Percentiles rank a stretch among this genome's conserved stretches.
Evolutionary conservation across 2,329 filamentous ascomycete genomes (phyloP).

Genomic region (Lasiodiplodia theobromae): DNA sequence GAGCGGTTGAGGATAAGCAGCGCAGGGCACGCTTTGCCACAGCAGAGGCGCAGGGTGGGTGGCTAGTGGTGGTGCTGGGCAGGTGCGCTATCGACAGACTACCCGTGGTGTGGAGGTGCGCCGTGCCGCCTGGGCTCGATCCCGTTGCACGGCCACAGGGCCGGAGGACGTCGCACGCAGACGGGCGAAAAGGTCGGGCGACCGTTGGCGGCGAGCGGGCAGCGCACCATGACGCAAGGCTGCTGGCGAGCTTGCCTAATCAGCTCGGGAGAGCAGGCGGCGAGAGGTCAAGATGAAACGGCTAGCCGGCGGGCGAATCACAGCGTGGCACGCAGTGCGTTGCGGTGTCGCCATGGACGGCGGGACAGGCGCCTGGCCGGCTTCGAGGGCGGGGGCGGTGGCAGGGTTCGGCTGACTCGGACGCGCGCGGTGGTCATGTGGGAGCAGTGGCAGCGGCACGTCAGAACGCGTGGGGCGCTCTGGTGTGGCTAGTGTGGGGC

Average conservation of each 20-base stretch:
- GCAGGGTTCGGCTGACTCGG: slow-evolving; percentile 26
- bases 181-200: neutral
- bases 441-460: neutral
- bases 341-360: slow-evolving; percentile 14
- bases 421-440: slow-evolving; percentile 24
- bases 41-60: slow-evolving; percentile 3
- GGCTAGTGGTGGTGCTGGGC: slow-evolving; percentile 11
- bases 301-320: slow-evolving; percentile 22
- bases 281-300: slow-evolving; percentile 12
- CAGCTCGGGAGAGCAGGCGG: slow-evolving; percentile 10
- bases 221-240: slow-evolving; percentile 16
- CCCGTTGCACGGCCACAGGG: slow-evolving; percentile 22
- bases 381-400: slow-evolving; percentile 1
- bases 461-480: slow-evolving; percentile 22
- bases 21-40: slow-evolving; percentile 11
- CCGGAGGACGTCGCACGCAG: neutral
- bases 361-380: slow-evolving; percentile 12
- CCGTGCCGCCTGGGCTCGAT: slow-evolving; percentile 5
- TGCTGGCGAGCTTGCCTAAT: slow-evolving; percentile 20
- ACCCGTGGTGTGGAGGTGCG: slow-evolving; percentile 23
- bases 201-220: slow-evolving; percentile 5
- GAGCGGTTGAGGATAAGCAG: neutral
- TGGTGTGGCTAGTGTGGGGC: slow-evolving; percentile 25
- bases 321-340: slow-evolving; percentile 12
- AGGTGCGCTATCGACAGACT: slow-evolving; percentile 9